Conservation (phyloP, 305 asterid species). For the Fraxinus ornus region DNA sequence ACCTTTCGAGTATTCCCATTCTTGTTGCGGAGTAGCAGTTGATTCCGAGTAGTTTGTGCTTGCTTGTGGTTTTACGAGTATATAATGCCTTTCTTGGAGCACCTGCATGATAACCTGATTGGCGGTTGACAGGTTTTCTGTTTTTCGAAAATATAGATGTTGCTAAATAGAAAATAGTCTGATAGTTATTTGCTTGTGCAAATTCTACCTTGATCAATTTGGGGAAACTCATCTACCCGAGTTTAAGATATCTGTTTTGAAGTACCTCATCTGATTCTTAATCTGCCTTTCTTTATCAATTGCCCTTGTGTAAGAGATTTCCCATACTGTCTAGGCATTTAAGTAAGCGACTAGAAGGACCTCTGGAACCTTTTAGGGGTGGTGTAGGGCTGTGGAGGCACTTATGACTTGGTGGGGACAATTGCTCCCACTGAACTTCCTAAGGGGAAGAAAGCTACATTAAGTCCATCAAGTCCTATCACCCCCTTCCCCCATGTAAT, state of each 20-base stretch:
- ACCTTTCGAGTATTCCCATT: background rate
- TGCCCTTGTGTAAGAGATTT: background rate
- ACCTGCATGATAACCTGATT: background rate
- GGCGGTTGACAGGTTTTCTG: background rate
- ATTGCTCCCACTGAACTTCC: background rate
- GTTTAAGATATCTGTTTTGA: background rate
- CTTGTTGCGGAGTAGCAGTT: background rate
- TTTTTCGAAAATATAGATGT: background rate
- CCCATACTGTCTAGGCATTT: background rate
- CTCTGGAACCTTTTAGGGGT: background rate
- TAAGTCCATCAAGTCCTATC: background rate
- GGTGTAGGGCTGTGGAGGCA: background rate
- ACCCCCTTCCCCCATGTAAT: background rate
- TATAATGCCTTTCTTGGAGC: background rate
- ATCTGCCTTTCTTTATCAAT: background rate
- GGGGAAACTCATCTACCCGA: background rate
- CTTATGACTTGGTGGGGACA: background rate
- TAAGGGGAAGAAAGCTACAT: background rate
- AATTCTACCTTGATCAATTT: background rate
- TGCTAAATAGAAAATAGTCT: background rate
- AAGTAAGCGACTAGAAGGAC: background rate
- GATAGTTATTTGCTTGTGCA: background rate
- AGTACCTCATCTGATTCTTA: background rate
- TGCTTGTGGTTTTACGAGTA: background rate
- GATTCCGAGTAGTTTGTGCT: background rate